Conservation (phyloP, 345 rosid genomes). For the Bruguiera sexangula region DNA sequence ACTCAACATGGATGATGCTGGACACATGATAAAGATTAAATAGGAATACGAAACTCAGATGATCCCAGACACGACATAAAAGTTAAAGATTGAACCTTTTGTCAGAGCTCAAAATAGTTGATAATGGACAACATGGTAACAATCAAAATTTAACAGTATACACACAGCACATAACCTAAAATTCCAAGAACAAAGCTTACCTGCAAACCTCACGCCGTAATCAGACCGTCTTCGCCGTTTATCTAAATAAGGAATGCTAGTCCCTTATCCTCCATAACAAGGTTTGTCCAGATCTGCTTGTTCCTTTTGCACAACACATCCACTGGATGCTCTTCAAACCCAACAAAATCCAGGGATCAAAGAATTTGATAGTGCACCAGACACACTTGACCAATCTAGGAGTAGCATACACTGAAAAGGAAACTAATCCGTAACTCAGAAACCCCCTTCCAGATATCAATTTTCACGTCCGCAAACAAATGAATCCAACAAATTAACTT, state of each 20-base stretch:
- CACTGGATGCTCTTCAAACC: slow-evolving; percentile 9
- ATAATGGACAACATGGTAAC: not conserved
- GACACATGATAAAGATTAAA: too few relatives aligned
- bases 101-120: not conserved
- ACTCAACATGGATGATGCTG: too few relatives aligned
- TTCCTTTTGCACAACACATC: slow-evolving; percentile 7
- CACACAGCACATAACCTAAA: slow-evolving; percentile 10
- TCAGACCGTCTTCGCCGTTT: slow-evolving; percentile 10
- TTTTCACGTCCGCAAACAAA: slow-evolving; percentile 4
- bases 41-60: too few relatives aligned
- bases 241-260: slow-evolving; percentile 16
- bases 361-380: slow-evolving; percentile 2
- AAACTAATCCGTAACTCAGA: slow-evolving; percentile 10
- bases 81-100: too few relatives aligned
- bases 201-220: slow-evolving; percentile 23
- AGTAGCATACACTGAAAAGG: slow-evolving; percentile 1
- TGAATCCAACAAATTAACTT: not conserved
- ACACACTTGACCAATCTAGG: slow-evolving; percentile 3
- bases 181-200: slow-evolving; percentile 16
- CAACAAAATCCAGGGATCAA: slow-evolving; percentile 9
- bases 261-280: slow-evolving; percentile 2
- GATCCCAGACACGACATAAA: too few relatives aligned
- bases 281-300: slow-evolving; percentile 9
- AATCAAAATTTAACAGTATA: not conserved
- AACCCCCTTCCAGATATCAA: slow-evolving; percentile 11